Evolutionary conservation across 306 rosid genomes (phyloP), one percentile per base, ranked within the genome.

Genomic region (Cucurbita argyrosperma): DNA sequence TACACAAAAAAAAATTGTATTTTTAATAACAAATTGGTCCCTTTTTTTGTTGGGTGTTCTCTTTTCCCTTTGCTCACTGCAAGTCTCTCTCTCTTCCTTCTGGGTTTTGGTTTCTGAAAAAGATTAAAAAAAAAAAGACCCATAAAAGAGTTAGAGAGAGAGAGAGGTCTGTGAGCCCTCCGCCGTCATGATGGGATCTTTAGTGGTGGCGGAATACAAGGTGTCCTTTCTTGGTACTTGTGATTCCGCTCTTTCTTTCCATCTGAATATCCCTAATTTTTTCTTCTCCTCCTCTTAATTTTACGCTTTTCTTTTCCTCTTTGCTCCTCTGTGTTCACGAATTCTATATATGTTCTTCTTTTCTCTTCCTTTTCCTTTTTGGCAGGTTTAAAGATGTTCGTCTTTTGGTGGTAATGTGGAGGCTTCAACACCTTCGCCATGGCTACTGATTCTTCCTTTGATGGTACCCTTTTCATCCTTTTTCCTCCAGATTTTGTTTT

Each of bases 361-460:
- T 63, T 62, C 75, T 53, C 40, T 56, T 46, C 55, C 69, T 43
- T 52, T 77, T 77, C 70, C 69, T 75, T 63, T 45, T 70, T 80
- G 79, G 65, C 89, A 93, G 96, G 80, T 78, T 82, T 62, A 19
- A 42, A 64, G 19, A 82, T 75, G 80, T 60, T 74, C 54, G 76
- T 80, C 43, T 86, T 77, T 84, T 62, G 73, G 74, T 62, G 80
- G 84, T 86, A 89, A 90, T 90, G 98, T 83, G 77, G 83, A 79
- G 82, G 76, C 38, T 76, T 72, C 80, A 77, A 74, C 39, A 70
- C 78, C 83, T 88, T 76, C 74, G 60, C 82, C 75, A 82, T 87
- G 89, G 80, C 92, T 67, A 47, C 85, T 39, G 95, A 90, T 89
- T 94, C 90, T 60, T 82, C 97, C 82, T 63, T 58, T 19, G 87